These are phyloP conservation scores for Cylindrotheca closterium DNA, from an alignment of 108 stramenopile species.

Conservation along the genomic window DNA sequence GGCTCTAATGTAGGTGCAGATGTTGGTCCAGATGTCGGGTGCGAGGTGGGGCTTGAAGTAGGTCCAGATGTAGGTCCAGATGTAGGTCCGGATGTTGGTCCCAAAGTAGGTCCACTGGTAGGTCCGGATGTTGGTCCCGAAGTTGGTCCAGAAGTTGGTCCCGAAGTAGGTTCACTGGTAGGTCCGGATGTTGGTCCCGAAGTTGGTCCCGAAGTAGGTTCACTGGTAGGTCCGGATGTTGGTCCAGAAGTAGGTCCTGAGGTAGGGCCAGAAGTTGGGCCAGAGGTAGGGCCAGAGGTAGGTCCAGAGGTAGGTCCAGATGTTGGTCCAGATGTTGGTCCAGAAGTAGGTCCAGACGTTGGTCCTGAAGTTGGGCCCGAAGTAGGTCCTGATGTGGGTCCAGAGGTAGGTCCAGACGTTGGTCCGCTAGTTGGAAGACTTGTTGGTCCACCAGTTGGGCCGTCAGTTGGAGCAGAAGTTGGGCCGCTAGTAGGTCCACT, in stretches of 20 bases:
- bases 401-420: constrained; percentile 4
- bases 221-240: constrained; percentile 12
- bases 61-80: constrained; percentile 21
- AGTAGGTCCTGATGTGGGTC: constrained; percentile 16
- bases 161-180: constrained; percentile 4
- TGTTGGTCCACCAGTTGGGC: constrained; percentile 10
- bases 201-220: constrained; percentile 19
- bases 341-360: constrained; percentile 11
- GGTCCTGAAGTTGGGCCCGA: constrained; percentile 11
- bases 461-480: background rate
- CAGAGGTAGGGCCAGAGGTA: constrained; percentile 13
- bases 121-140: constrained; percentile 23
- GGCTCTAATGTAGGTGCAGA: constrained; percentile 11
- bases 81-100: constrained; percentile 20
- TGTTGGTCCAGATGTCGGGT: constrained; percentile 14
- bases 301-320: constrained; percentile 11
- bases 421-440: constrained; percentile 4
- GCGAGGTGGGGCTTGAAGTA: constrained; percentile 1
- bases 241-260: constrained; percentile 17
- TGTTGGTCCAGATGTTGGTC: constrained; percentile 10
- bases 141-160: constrained; percentile 21
- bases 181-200: constrained; percentile 19
- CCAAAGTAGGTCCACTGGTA: constrained; percentile 10
- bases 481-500: background rate
- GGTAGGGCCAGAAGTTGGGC: constrained; percentile 18